Evolutionary conservation across 2,329 filamentous ascomycete genomes (phyloP), one percentile per base, ranked within the genome.

Genomic region (Aspergillus sp.): DNA sequence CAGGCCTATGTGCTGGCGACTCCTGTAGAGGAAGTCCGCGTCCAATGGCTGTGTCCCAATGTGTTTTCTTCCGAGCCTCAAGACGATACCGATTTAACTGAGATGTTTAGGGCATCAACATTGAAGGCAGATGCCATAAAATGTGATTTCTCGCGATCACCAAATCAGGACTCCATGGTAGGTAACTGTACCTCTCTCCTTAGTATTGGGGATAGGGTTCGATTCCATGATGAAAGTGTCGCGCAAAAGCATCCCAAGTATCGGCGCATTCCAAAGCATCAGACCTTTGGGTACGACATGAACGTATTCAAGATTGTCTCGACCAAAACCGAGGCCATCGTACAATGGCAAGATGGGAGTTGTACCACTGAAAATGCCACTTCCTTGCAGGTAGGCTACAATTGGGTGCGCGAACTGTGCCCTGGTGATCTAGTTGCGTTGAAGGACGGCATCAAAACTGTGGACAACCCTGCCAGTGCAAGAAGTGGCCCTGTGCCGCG

Each of bases 341-440:
- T 87, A 4, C 79, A 81, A 59, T 87, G 85, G 85, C 84, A 86
- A 64, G 82, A 87, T 65, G 74, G 81, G 15, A 77, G 77, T 8
- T 72, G 80, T 30, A 82, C 81, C 0, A 73, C 75, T 27, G 76
- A 83, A 41, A 52, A 68, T 12, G 78, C 79, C 42, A 77, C 74
- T 8, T 67, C 74, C 6, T 64, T 87, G 4, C 70, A 61, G 44
- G 61, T 33, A 24, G 64, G 64, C 59, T 46, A 50, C 17, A 55
- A 61, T 5, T 59, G 66, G 41, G 82, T 85, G 47, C 78, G 83
- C 54, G 82, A 86, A 56, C 77, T 84, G 1, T 84, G 82, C 77
- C 83, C 84, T 4, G 83, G 83, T 8, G 82, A 86, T 62, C 74
- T 86, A 33, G 76, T 84, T 13, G 75, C 77, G 58, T 76, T 79